These are phyloP conservation scores for Conticribra weissflogii DNA, from an alignment of 108 stramenopile species.

Conservation along the genomic window DNA sequence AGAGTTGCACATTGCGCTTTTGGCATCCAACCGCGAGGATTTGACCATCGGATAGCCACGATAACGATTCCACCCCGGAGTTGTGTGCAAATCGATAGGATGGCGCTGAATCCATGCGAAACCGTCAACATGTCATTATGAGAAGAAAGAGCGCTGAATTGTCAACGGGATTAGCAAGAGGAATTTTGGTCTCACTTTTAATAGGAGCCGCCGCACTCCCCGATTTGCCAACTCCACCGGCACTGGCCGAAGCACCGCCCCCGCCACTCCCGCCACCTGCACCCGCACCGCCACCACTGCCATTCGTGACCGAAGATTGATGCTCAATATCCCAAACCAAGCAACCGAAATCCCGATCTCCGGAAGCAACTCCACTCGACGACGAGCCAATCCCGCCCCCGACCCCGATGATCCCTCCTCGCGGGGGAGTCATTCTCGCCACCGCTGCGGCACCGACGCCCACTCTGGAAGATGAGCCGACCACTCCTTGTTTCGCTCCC, in stretches of 20 bases:
- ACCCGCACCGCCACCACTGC: slow-evolving; percentile 13
- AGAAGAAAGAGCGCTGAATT: neutral
- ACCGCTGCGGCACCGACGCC: neutral
- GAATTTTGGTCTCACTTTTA: slow-evolving; percentile 25
- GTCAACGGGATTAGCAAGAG: neutral
- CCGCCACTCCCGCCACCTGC: slow-evolving; percentile 6
- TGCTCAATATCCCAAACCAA: slow-evolving; percentile 70
- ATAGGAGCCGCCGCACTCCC: slow-evolving; percentile 26
- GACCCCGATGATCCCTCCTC: neutral
- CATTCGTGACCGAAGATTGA: slow-evolving; percentile 21
- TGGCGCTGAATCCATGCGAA: slow-evolving; percentile 24
- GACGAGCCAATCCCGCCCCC: neutral
- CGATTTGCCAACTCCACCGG: slow-evolving; percentile 17
- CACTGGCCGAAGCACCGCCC: slow-evolving; percentile 8
- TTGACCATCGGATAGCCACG: slow-evolving; percentile 70
- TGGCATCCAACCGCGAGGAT: slow-evolving; percentile 73
- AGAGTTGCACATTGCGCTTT: slow-evolving; percentile 56
- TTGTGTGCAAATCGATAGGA: slow-evolving; percentile 56
- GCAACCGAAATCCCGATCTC: slow-evolving; percentile 78
- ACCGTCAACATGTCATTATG: neutral
- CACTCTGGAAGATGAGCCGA: too few species aligned
- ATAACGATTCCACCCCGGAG: slow-evolving; percentile 66
- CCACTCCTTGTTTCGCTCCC: neutral
- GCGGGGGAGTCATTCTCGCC: neutral
- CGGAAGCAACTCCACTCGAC: slow-evolving; percentile 35